Conservation (phyloP, 768 basidiomycete species). For the Suillus cothurnatus region DNA sequence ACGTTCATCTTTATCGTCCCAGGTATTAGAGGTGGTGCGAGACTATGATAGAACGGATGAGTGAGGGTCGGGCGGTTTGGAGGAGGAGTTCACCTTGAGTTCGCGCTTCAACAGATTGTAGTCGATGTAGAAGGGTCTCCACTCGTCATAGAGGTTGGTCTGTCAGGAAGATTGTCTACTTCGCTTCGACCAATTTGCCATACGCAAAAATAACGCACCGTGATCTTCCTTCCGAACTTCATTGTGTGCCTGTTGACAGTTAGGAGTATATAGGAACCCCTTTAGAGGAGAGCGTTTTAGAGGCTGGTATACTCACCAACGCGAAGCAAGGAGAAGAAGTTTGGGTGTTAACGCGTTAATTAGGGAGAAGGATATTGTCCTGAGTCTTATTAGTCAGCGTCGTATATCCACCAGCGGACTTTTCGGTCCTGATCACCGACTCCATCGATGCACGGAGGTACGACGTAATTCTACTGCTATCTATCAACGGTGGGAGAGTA, state of each 20-base stretch:
- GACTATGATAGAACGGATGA: slow-evolving; percentile 29
- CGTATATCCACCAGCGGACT: too few species aligned
- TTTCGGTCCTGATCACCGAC: too few species aligned
- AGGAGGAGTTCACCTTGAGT: slow-evolving; percentile 62
- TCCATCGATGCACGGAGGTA: too few species aligned
- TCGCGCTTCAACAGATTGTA: slow-evolving; percentile 89
- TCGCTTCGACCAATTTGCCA: neutral
- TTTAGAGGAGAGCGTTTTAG: neutral
- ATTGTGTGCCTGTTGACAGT: slow-evolving; percentile 35
- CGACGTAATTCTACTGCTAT: too few species aligned
- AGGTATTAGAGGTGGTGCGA: slow-evolving; percentile 56
- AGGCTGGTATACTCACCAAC: neutral
- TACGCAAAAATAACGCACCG: slow-evolving; percentile 39
- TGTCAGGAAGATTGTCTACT: slow-evolving; percentile 28
- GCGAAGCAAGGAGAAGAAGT: neutral
- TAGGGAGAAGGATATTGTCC: neutral
- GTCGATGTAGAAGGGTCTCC: slow-evolving; percentile 88
- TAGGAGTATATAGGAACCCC: neutral
- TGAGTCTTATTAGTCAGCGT: neutral
- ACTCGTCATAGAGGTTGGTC: slow-evolving; percentile 87
- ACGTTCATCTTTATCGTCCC: slow-evolving; percentile 80
- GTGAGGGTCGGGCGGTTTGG: neutral
- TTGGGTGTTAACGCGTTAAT: slow-evolving; percentile 1
- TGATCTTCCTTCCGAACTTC: slow-evolving; percentile 85
- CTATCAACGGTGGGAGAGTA: too few species aligned